Evolutionary conservation across 345 rosid species (phyloP), one percentile per base, ranked within the genome.

Genomic region (Linum trigynum): DNA sequence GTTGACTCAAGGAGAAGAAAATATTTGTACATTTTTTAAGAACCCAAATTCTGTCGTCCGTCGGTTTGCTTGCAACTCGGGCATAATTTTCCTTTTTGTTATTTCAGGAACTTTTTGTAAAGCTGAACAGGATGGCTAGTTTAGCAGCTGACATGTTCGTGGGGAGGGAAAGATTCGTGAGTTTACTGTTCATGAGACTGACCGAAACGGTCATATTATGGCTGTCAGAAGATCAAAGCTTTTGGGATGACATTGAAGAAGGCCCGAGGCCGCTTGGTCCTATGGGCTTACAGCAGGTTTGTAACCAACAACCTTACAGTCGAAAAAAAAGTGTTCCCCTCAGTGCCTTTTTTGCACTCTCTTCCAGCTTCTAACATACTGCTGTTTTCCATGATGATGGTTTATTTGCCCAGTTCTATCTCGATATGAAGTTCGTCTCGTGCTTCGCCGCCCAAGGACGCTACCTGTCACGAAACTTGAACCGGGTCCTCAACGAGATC

Each of bases 371-470:
- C 53, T 48, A 9, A 48, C 53, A 48, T 41, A 41, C 45, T 4
- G 15, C 11, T 3, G 15, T 9, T 9, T 48, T 48, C 14, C 32
- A 23, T 23, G 32, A 23, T 48, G 53, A 9, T 61, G 42, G 15
- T 67, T 5, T n/a, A 38, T 48, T 57, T 15, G 23, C 69, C 83
- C 92, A 95, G 99, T 79, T 95, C 64, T 95, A 83, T 67, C 72
- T 95, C 84, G 99, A 95, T 78, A 87, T 91, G 97, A 91, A 87
- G 75, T 95, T 91, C 75, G 96, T 91, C 37, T 73, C 87, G 42
- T 82, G 83, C 87, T 95, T 95, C 76, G 95, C 99, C 71, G 84
- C 94, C 69, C 97, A 89, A 87, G 96, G 99, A 45, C 97, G 97
- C 37, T 95, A 87, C 80, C 73, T 95, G 56, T 95, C 99, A 15